Evolutionary conservation across 1,284 basidiomycete species (phyloP).

Genomic region (Rhizoctonia solani): DNA sequence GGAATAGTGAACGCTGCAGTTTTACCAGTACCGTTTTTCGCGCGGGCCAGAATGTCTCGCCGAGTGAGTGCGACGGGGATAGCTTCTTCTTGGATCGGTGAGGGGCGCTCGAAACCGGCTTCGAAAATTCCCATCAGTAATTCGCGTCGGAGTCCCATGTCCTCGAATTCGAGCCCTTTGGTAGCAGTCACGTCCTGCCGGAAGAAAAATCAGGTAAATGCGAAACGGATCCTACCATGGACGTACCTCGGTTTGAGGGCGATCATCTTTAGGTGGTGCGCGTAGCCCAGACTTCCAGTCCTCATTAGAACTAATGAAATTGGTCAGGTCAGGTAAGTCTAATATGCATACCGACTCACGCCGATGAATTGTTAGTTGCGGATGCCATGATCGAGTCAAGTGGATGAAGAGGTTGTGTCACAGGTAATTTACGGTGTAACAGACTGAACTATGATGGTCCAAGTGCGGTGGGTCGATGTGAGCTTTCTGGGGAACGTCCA

Average conservation of each 20-base stretch:
- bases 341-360: constrained; percentile 23
- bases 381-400: constrained; percentile 45
- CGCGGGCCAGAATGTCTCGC: constrained; percentile 90
- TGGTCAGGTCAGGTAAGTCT: neutral
- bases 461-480: neutral
- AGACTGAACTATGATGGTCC: neutral
- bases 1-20: constrained; percentile 99
- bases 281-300: constrained; percentile 78
- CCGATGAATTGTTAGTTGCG: constrained; percentile 42
- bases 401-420: neutral
- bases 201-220: constrained; percentile 13
- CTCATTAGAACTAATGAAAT: constrained; percentile 37
- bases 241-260: constrained; percentile 83
- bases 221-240: neutral
- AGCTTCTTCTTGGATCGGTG: constrained; percentile 98
- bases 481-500: neutral
- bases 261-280: constrained; percentile 85
- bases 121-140: constrained; percentile 94
- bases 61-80: constrained; percentile 86
- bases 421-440: neutral
- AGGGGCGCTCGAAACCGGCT: constrained; percentile 95
- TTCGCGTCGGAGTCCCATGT: constrained; percentile 77
- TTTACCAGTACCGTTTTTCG: constrained; percentile 92
- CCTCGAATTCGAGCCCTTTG: constrained; percentile 91
- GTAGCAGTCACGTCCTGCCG: constrained; percentile 82